Conservation (phyloP, 768 basidiomycete species). For the Lyophyllum atratum region DNA sequence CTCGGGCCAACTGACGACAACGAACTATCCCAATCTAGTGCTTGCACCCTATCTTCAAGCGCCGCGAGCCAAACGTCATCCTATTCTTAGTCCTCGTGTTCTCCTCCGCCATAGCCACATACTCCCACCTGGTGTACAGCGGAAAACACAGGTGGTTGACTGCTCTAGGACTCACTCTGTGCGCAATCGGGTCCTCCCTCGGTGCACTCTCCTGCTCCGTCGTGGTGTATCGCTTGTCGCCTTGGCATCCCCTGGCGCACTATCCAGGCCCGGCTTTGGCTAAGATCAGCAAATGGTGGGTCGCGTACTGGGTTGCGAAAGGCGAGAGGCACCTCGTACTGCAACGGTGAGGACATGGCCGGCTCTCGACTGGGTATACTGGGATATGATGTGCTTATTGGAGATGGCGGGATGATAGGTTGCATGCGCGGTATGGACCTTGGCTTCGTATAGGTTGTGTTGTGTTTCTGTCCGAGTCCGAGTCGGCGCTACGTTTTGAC, state of each 20-base stretch:
- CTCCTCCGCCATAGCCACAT: neutral
- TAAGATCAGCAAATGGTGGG: conserved; percentile 10
- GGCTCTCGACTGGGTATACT: neutral
- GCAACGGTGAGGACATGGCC: neutral
- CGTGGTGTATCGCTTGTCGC: conserved; percentile 9
- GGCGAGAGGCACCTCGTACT: neutral
- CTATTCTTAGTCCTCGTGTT: neutral
- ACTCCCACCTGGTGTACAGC: neutral
- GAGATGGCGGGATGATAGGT: conserved; percentile 14
- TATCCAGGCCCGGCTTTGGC: conserved; percentile 8
- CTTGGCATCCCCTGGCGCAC: conserved; percentile 5
- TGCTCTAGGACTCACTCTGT: neutral
- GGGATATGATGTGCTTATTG: too few relatives aligned
- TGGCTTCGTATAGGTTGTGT: conserved; percentile 36
- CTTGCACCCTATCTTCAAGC: neutral
- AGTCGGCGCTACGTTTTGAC: neutral
- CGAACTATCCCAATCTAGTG: neutral
- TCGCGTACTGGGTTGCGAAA: conserved; percentile 4
- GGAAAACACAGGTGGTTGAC: neutral
- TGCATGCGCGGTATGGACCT: conserved; percentile 32
- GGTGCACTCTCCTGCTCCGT: neutral
- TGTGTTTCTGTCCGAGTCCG: too few relatives aligned
- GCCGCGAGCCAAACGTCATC: neutral
- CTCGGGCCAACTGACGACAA: too few relatives aligned
- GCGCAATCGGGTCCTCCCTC: neutral